These are phyloP conservation scores for Alternaria postmessia DNA, from an alignment of 2,329 filamentous ascomycete species.

Conservation along the genomic window DNA sequence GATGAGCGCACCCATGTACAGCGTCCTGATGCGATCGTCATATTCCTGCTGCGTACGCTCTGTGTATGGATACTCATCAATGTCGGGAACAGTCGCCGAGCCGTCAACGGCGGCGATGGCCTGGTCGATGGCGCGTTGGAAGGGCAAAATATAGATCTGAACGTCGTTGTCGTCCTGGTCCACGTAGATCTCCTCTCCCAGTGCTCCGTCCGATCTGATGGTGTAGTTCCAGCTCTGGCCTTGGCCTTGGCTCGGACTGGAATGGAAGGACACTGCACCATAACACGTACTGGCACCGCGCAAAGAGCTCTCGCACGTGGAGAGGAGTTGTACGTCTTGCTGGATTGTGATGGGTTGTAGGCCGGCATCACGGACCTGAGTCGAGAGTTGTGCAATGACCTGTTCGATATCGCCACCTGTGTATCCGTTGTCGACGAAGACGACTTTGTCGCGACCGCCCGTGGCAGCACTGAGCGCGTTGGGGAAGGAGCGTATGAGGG, in stretches of 20 bases:
- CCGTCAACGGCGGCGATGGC: constrained; percentile 70
- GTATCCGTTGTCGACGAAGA: constrained; percentile 78
- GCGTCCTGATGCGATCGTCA: constrained; percentile 68
- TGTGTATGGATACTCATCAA: constrained; percentile 79
- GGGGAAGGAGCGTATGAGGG: constrained; percentile 69
- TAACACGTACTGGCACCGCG: constrained; percentile 75
- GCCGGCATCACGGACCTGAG: constrained; percentile 64
- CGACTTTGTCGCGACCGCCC: constrained; percentile 71
- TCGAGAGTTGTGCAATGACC: constrained; percentile 71
- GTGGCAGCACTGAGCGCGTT: constrained; percentile 68
- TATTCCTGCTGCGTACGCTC: constrained; percentile 73
- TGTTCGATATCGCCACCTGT: constrained; percentile 74
- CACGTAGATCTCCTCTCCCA: constrained; percentile 72
- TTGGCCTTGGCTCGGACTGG: constrained; percentile 75
- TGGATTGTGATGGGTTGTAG: constrained; percentile 65
- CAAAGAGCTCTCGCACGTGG: constrained; percentile 65
- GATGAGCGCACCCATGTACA: constrained; percentile 77
- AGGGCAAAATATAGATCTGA: constrained; percentile 78
- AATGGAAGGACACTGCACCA: constrained; percentile 76
- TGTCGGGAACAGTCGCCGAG: constrained; percentile 47
- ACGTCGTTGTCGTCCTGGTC: constrained; percentile 73
- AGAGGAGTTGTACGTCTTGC: constrained; percentile 65
- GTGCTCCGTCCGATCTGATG: constrained; percentile 75
- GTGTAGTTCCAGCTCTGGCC: constrained; percentile 85
- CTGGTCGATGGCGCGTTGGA: constrained; percentile 80